Evolutionary conservation across 805 yeast genomes (phyloP), one percentile per base, ranked within the genome.

Genomic region (Kluyveromyces lactis): DNA sequence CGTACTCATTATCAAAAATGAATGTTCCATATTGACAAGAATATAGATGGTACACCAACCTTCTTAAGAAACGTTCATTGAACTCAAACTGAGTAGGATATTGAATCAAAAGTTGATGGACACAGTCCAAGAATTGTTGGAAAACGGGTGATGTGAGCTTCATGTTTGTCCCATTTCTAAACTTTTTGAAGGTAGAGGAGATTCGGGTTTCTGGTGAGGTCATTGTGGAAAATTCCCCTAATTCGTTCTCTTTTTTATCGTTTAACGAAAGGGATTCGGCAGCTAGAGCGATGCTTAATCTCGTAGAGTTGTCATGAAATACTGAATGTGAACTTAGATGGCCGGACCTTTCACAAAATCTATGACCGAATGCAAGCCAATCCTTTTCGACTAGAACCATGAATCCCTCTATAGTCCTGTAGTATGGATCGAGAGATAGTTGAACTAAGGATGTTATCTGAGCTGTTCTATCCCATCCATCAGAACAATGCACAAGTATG

Each of bases 401-500:
- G 53, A 92, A 87, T 2, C 98, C 98, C 42, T 86, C 81, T 2
- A 85, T 47, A 0, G 97, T 89, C 47, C 98, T 70, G 60, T 72
- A 92, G 56, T 75, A 86, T 1, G 97, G 97, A 58, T 92, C 97
- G 7, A 89, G 66, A 53, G 95, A 85, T 4, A 92, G 62, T 60
- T 90, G 90, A 18, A 89, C 75, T 44, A 92, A 64, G 2, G 95
- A 81, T 4, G 87, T 72, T 1, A 89, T 75, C 56, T 92, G 97
- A 0, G 97, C 77, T 0, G 98, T 92, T 42, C 98, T 68, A 56
- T 92, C 98, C 98, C 98, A 92, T 1, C 98, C 98, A 64, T 92
- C 98, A 1, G 97, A 86, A 58, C 98, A 92, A 64, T 92, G 98
- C 5, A 92, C 73, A 8, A 92, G 56, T 3, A 90, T 71, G 57